Evolutionary conservation across 169 alveolate species (phyloP).

Genomic region (Plasmodium inui): DNA sequence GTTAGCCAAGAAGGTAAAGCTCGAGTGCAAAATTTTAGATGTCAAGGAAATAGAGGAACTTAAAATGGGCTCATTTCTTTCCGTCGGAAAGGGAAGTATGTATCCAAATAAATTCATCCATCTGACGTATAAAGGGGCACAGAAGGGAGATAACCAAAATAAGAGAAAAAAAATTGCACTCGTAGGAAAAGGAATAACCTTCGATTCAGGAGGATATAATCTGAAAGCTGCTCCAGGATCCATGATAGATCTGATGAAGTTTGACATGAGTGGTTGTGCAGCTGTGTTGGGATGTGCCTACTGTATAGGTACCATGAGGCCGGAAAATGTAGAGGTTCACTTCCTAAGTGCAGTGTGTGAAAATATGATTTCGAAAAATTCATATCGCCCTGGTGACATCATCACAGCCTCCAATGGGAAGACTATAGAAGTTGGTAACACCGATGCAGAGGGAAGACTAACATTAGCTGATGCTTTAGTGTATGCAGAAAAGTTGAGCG

Average conservation of each 20-base stretch:
- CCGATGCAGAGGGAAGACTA: conserved; percentile 99
- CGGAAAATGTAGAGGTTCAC: conserved; percentile 89
- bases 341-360: conserved; percentile 92
- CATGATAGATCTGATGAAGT: conserved; percentile 86
- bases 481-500: conserved; percentile 90
- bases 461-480: conserved; percentile 97
- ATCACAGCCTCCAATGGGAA: conserved; percentile 94
- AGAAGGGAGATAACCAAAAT: conserved; percentile 75
- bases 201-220: conserved; percentile 96
- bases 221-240: conserved; percentile 85
- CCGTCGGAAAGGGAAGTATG: conserved; percentile 91
- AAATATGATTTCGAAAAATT: conserved; percentile 90
- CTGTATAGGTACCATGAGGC: conserved; percentile 87
- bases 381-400: conserved; percentile 95
- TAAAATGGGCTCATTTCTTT: conserved; percentile 91
- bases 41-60: conserved; percentile 87
- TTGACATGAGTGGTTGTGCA: conserved; percentile 93
- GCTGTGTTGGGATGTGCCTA: conserved; percentile 92
- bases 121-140: conserved; percentile 80
- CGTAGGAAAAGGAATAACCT: conserved; percentile 95
- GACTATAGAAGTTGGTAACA: conserved; percentile 95
- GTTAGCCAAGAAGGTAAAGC: conserved; percentile 82
- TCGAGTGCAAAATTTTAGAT: conserved; percentile 82
- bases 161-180: conserved; percentile 86
- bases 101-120: conserved; percentile 91